phyloP scores from a whole-genome alignment of 2,329 filamentous ascomycete species.

The Graphium sp. region DNA sequence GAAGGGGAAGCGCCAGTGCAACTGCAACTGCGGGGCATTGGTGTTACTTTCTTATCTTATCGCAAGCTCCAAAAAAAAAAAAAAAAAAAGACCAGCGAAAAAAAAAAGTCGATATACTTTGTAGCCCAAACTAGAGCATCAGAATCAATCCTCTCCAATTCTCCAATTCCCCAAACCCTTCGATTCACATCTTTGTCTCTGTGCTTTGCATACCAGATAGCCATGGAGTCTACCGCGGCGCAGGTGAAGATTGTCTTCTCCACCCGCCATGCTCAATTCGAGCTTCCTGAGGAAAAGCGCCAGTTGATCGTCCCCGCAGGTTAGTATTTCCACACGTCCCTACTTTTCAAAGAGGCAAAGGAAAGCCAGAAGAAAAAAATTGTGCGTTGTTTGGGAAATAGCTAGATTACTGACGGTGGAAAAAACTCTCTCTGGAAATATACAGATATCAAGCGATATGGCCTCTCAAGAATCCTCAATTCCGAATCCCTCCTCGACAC shows the following conservation, averaged over 20 bases:
- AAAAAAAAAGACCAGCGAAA: constrained; percentile 4
- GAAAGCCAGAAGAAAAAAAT: too few species aligned
- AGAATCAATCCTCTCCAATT: too few species aligned
- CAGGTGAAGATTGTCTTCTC: constrained; percentile 55
- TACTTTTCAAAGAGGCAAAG: not conserved
- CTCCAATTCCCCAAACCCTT: too few species aligned
- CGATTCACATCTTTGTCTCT: too few species aligned
- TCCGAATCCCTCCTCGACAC: constrained; percentile 56
- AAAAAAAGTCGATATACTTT: constrained; percentile 1
- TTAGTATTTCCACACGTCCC: constrained; percentile 10
- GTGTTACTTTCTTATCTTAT: too few species aligned
- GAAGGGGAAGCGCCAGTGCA: too few species aligned
- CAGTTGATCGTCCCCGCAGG: constrained; percentile 47
- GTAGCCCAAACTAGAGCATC: too few species aligned
- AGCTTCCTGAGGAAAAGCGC: constrained; percentile 43
- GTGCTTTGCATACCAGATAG: too few species aligned
- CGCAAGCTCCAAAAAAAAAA: constrained; percentile 5
- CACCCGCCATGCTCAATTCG: constrained; percentile 42
- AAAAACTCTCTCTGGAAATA: not conserved
- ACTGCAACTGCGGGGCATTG: too few species aligned
- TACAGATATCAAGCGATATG: constrained; percentile 51
- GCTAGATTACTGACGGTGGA: not conserved
- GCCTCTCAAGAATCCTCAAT: constrained; percentile 53
- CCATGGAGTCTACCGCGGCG: too few species aligned
- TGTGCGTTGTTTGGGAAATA: too few species aligned